Evolutionary conservation across 2,329 filamentous ascomycete genomes (phyloP), one percentile per base, ranked within the genome.

Genomic region (Nothomitra cinnamomea): DNA sequence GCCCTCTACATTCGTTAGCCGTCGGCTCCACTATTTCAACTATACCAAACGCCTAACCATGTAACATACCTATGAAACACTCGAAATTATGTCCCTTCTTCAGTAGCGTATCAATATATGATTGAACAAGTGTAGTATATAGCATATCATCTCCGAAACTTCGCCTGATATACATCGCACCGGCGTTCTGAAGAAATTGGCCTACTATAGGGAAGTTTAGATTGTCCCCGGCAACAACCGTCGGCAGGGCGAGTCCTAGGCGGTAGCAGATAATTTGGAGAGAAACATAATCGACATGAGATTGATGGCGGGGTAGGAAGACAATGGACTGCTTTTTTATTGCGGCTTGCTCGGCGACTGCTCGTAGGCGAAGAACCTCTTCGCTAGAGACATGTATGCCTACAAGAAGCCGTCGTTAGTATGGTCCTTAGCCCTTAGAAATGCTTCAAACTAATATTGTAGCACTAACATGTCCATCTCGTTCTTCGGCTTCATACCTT

Each of bases 201-300:
- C 92, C 92, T 0, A 98, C 79, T 1, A 94, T 70, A 0, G 92
- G 92, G 59, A 98, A 88, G 64, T 98, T 98, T 51, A 98, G 71
- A 62, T 98, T 98, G 63, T 98, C 92, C 8, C 92, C 92, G 1
- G 92, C 87, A 0, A 98, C 89, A 1, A 98, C 87, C 1, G 90
- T 87, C 0, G 92, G 92, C 1, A 98, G 70, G 0, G 83, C 87
- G 17, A 98, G 76, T 1, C 92, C 92, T 2, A 98, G 72, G 1
- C 92, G 81, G 67, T 95, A 98, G 69, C 92, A 98, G 54, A 98
- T 94, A 41, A 98, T 72, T 63, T 98, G 92, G 36, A 96, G 72
- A 2, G 87, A 90, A 57, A 98, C 87, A 61, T 98, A 98, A 64
- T 98, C 92, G 57, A 96, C 85, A 64, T 98, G 92, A 2, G 87